These are phyloP conservation scores for Gleditsia sinensis DNA, from an alignment of 306 rosid species.

Conservation along the genomic window DNA sequence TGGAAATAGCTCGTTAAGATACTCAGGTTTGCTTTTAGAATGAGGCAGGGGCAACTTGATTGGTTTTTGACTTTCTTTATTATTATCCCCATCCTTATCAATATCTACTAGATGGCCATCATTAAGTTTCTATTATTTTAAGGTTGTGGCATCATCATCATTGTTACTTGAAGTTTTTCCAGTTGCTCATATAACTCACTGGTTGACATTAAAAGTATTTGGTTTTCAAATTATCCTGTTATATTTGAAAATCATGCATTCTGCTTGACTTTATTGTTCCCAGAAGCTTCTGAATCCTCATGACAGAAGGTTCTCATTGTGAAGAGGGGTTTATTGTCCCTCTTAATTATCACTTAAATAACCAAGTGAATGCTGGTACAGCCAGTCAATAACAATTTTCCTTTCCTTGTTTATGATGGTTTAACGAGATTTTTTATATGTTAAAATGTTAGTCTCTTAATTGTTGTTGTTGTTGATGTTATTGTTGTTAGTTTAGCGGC, in stretches of 20 bases:
- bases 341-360: neutral
- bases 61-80: neutral
- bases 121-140: neutral
- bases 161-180: constrained; percentile 5
- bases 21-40: constrained; percentile 69
- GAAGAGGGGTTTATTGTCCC: neutral
- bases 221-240: neutral
- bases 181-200: neutral
- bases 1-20: constrained; percentile 69
- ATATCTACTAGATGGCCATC: neutral
- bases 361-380: neutral
- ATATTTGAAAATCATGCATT: neutral
- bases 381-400: neutral
- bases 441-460: neutral
- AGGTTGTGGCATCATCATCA: neutral
- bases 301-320: neutral
- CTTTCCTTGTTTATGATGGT: neutral
- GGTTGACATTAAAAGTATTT: neutral
- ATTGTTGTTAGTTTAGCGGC: too few relatives aligned
- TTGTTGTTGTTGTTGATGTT: too few relatives aligned
- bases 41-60: neutral
- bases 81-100: neutral
- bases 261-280: neutral
- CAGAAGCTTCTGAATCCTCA: neutral
- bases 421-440: neutral